Evolutionary conservation across 768 basidiomycete genomes (phyloP), one percentile per base, ranked within the genome.

Genomic region (Amanita molliuscula): DNA sequence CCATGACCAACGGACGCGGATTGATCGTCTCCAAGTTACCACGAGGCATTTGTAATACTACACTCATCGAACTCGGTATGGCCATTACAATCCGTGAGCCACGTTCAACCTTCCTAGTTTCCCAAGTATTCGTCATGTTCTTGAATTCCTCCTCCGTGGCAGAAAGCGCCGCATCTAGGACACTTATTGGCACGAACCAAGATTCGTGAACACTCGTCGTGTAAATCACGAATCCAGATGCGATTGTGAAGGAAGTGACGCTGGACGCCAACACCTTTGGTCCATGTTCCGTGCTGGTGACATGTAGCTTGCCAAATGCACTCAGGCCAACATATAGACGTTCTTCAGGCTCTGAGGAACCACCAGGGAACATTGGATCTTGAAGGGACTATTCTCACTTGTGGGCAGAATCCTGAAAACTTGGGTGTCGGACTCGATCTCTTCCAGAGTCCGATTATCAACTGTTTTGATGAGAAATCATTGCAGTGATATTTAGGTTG

Each of bases 21-120:
- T 86, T 90, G 47, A 99, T 83, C 1, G 92, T 97, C 69, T 99
- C 96, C 53, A 99, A 61, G 65, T 98, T 98, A 1, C 96, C 96
- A 55, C 96, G 71, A 0, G 95, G 96, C 95, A 98, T 98, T 66
- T 99, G 96, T 8, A 99, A 68, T 0, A 98, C 88, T 29, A 99
- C 65, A 57, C 77, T 82, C 89, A 94, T 97, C 6, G 80, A 68
- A 52, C 84, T 91, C 0, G 93, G 85, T 0, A 96, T 84, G 10
- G 84, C 87, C 0, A 84, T 81, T 3, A 98, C 92, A 29, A 97
- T 93, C 52, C 84, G 69, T 6, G 89, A 84, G 3, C 96, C 96
- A 26, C 96, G 71, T 65, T 99, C 96, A 1, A 97, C 78, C 16
- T 88, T 77, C 35, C 95, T 76, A 9, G 72, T 77, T 59, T 88